Conservation (phyloP, 495 filamentous ascomycete species). For the Tuber indicum region DNA sequence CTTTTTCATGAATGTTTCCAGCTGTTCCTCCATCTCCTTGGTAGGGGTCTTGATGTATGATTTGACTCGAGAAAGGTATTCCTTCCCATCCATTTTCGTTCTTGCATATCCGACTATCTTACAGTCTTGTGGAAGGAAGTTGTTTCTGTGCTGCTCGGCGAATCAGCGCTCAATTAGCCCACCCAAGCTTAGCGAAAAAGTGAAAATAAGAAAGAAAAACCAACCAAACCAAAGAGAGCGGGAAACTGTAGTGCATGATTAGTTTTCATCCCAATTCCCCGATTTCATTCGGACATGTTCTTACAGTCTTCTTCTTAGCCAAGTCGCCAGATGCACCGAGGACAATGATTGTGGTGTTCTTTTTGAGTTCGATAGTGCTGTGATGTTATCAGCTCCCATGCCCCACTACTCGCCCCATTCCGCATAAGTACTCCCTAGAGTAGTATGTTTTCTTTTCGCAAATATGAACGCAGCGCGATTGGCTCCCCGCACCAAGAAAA, state of each 20-base stretch:
- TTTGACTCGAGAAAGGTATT: conserved; percentile 86
- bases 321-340: conserved; percentile 96
- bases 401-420: conserved; percentile 28
- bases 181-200: background rate
- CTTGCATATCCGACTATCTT: conserved; percentile 98
- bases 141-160: conserved; percentile 74
- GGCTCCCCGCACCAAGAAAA: background rate
- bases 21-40: conserved; percentile 92
- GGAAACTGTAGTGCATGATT: conserved; percentile 62
- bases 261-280: conserved; percentile 9
- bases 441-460: background rate
- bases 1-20: conserved; percentile 77
- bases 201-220: conserved; percentile 44
- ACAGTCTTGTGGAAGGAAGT: conserved; percentile 96
- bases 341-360: conserved; percentile 96
- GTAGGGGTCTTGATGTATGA: conserved; percentile 98
- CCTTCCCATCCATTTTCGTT: conserved; percentile 97
- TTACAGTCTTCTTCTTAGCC: conserved; percentile 98
- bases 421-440: conserved; percentile 8
- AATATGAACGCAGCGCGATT: conserved; percentile 35
- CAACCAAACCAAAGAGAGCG: conserved; percentile 94
- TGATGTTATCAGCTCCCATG: conserved; percentile 28
- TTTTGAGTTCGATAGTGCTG: conserved; percentile 88
- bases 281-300: conserved; percentile 43
- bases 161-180: conserved; percentile 17